Evolutionary conservation across 2,329 filamentous ascomycete species (phyloP).

Genomic region (Laburnicola sp.): DNA sequence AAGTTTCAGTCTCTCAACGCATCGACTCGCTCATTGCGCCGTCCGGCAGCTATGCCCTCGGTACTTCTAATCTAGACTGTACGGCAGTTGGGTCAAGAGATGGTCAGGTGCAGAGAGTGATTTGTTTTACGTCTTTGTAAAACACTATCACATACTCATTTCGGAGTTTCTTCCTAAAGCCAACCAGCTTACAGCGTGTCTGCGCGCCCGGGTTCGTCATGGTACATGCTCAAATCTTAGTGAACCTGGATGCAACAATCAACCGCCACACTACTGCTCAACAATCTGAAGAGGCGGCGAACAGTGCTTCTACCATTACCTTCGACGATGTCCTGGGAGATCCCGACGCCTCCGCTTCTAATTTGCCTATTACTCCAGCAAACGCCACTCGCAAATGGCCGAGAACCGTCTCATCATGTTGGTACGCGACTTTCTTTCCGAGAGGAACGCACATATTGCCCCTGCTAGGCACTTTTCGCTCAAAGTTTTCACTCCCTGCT

Average conservation of each 20-base stretch:
- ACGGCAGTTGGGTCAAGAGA: slow-evolving; percentile 78
- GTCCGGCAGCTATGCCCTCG: slow-evolving; percentile 68
- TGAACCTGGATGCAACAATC: slow-evolving; percentile 79
- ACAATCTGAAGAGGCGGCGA: slow-evolving; percentile 35
- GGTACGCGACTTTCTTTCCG: slow-evolving; percentile 76
- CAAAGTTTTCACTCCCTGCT: slow-evolving; percentile 73
- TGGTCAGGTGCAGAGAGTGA: slow-evolving; percentile 90
- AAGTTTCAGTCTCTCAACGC: slow-evolving; percentile 65
- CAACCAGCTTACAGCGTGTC: slow-evolving; percentile 59
- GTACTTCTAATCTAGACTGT: slow-evolving; percentile 75
- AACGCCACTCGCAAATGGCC: slow-evolving; percentile 82
- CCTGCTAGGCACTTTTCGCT: slow-evolving; percentile 71
- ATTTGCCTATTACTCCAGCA: slow-evolving; percentile 64
- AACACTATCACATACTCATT: slow-evolving; percentile 79
- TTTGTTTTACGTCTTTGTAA: slow-evolving; percentile 87
- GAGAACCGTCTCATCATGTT: slow-evolving; percentile 84
- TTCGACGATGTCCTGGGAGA: slow-evolving; percentile 67
- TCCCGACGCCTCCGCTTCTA: slow-evolving; percentile 68
- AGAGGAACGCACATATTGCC: slow-evolving; percentile 57
- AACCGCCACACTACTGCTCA: slow-evolving; percentile 65
- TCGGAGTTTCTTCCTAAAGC: slow-evolving; percentile 61
- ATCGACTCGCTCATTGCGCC: slow-evolving; percentile 63
- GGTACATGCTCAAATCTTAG: slow-evolving; percentile 79
- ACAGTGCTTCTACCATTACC: slow-evolving; percentile 56
- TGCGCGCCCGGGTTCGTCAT: slow-evolving; percentile 77